Evolutionary conservation across 805 yeast species (phyloP).

Genomic region (Candida easanensis): DNA sequence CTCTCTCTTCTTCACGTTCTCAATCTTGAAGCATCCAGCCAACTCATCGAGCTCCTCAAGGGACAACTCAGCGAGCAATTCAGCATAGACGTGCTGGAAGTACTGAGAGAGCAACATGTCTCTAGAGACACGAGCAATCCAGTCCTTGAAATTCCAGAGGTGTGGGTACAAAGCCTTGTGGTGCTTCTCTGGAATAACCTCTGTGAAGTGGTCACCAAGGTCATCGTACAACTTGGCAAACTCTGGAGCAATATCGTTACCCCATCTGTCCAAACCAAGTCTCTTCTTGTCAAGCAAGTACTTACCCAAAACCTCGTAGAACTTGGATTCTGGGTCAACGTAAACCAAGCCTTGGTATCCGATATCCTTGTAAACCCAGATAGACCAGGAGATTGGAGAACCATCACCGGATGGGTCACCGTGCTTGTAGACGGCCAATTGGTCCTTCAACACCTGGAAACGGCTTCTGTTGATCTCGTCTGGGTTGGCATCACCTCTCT

Average conservation of each 20-base stretch:
- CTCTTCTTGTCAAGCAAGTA: slow-evolving; percentile 42
- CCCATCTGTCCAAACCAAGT: slow-evolving; percentile 51
- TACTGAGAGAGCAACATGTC: slow-evolving; percentile 45
- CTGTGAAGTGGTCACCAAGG: slow-evolving; percentile 36
- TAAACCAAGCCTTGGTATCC: slow-evolving; percentile 49
- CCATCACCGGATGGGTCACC: slow-evolving; percentile 51
- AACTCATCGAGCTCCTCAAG: slow-evolving; percentile 48
- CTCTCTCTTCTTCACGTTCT: slow-evolving; percentile 42
- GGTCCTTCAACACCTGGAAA: slow-evolving; percentile 43
- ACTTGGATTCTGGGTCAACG: slow-evolving; percentile 44
- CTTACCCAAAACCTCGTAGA: slow-evolving; percentile 40
- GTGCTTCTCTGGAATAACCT: slow-evolving; percentile 39
- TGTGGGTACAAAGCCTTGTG: slow-evolving; percentile 41
- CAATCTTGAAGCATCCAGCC: slow-evolving; percentile 49
- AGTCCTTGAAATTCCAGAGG: slow-evolving; percentile 37
- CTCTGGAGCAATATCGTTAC: slow-evolving; percentile 43
- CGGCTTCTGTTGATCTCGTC: slow-evolving; percentile 39
- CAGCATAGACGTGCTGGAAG: slow-evolving; percentile 45
- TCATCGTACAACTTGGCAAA: slow-evolving; percentile 35
- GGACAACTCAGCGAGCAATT: slow-evolving; percentile 37
- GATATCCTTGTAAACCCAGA: slow-evolving; percentile 53
- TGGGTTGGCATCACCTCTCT: slow-evolving; percentile 40
- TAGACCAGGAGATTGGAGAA: slow-evolving; percentile 47
- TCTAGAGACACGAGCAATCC: slow-evolving; percentile 39
- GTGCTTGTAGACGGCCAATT: slow-evolving; percentile 39